phyloP scores from a whole-genome alignment of 768 basidiomycete genomes.

The Trametes punicea region DNA sequence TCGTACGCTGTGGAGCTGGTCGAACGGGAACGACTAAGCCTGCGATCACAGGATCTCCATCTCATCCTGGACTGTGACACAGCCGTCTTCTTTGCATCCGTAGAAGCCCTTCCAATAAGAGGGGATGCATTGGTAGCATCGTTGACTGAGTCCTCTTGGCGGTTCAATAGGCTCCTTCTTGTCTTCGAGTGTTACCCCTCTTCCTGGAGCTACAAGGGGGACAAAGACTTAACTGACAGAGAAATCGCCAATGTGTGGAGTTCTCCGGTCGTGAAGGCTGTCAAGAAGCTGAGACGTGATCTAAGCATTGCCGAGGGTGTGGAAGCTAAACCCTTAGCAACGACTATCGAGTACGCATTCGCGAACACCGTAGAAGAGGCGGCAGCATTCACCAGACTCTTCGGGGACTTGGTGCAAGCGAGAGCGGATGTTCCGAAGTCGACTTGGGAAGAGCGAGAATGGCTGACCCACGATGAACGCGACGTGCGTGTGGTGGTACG shows the following conservation, averaged over 20 bases:
- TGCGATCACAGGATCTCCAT: constrained; percentile 44
- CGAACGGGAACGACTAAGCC: constrained; percentile 56
- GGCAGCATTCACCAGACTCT: constrained; percentile 50
- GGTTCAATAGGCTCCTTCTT: constrained; percentile 50
- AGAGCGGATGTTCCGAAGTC: constrained; percentile 40
- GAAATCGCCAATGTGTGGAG: constrained; percentile 39
- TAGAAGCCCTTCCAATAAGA: constrained; percentile 48
- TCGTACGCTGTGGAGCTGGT: constrained; percentile 52
- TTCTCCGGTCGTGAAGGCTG: constrained; percentile 62
- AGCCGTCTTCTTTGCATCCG: constrained; percentile 48
- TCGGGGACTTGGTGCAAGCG: constrained; percentile 55
- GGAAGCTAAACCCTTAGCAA: constrained; percentile 43
- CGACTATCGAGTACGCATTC: constrained; percentile 55
- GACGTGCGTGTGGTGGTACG: constrained; percentile 39
- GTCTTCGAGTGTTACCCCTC: constrained; percentile 58
- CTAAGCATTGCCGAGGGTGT: constrained; percentile 60
- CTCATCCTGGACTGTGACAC: constrained; percentile 64
- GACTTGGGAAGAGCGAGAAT: constrained; percentile 59
- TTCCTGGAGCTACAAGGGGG: constrained; percentile 34
- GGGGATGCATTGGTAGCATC: constrained; percentile 41
- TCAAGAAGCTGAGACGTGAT: constrained; percentile 65
- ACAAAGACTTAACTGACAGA: constrained; percentile 11
- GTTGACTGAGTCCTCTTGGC: constrained; percentile 61
- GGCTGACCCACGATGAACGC: constrained; percentile 55
- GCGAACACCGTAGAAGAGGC: constrained; percentile 57